Evolutionary conservation across 495 filamentous ascomycete species (phyloP).

Genomic region (Parathielavia hyrcaniae): DNA sequence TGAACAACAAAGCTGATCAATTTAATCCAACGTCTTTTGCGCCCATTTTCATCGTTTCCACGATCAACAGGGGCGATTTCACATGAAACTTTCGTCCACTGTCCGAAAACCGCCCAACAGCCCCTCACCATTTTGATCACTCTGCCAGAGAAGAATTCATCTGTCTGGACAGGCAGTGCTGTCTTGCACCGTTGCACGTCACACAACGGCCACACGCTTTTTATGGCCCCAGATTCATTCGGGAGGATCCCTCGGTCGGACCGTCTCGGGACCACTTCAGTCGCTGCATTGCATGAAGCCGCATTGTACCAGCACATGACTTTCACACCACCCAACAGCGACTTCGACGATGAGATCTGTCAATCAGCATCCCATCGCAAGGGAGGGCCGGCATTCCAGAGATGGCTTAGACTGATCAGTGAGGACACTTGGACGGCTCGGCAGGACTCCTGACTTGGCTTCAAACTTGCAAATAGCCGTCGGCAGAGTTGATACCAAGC

Average conservation of each 20-base stretch:
- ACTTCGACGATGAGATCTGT: conserved; percentile 12
- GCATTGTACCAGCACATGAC: conserved; percentile 12
- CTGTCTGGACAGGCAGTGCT: too few species aligned
- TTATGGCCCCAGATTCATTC: not conserved
- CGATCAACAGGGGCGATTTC: too few species aligned
- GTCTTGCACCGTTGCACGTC: too few species aligned
- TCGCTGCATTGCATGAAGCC: conserved; percentile 16
- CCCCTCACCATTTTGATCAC: too few species aligned
- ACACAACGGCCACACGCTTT: too few species aligned
- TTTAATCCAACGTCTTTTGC: too few species aligned
- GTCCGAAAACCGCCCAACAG: too few species aligned
- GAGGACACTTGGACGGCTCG: not conserved
- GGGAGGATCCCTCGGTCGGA: not conserved
- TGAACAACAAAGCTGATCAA: too few species aligned
- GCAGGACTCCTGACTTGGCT: conserved; percentile 8
- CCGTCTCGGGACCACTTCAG: not conserved
- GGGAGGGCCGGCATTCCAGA: not conserved
- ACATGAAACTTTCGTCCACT: too few species aligned
- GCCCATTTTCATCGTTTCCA: too few species aligned
- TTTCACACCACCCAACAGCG: conserved; percentile 8
- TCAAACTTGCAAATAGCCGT: conserved; percentile 6
- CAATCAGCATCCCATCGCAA: conserved; percentile 2
- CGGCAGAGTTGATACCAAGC: not conserved
- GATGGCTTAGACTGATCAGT: not conserved
- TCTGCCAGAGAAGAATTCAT: too few species aligned